A percentile compares a stretch with the other conserved stretches of the same genome.
Evolutionary conservation across 345 rosid genomes (phyloP).

Genomic region (Gossypium sturtianum): DNA sequence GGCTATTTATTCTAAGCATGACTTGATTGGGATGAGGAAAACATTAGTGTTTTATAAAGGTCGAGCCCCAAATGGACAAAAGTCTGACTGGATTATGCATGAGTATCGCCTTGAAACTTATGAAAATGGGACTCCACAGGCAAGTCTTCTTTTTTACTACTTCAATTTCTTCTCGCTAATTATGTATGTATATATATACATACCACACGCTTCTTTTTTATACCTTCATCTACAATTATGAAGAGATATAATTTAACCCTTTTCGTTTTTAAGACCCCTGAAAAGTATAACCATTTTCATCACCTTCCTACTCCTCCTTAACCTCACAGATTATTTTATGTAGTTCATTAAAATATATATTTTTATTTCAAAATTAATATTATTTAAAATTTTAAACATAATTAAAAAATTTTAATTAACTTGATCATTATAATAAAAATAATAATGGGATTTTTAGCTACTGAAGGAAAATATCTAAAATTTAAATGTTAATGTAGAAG

Average conservation of each 20-base stretch:
- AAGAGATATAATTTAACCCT: background rate
- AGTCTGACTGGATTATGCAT: slow-evolving; percentile 97
- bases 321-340: no score
- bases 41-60: slow-evolving; percentile 91
- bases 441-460: no score
- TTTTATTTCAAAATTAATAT: no score
- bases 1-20: slow-evolving; percentile 70
- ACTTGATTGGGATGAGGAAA: slow-evolving; percentile 93
- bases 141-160: slow-evolving; percentile 7
- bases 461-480: no score
- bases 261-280: background rate
- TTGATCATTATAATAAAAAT: no score
- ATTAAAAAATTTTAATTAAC: no score
- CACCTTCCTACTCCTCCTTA: background rate
- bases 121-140: slow-evolving; percentile 85
- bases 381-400: no score
- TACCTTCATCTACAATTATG: no score
- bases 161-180: no score
- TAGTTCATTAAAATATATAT: no score
- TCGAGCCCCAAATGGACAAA: slow-evolving; percentile 92
- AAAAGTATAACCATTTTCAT: background rate
- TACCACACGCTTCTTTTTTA: no score
- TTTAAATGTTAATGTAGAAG: no score
- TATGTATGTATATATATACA: background rate
- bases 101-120: slow-evolving; percentile 93